Conservation (phyloP, 2,329 filamentous ascomycete species). For the Daldinia sp. region DNA sequence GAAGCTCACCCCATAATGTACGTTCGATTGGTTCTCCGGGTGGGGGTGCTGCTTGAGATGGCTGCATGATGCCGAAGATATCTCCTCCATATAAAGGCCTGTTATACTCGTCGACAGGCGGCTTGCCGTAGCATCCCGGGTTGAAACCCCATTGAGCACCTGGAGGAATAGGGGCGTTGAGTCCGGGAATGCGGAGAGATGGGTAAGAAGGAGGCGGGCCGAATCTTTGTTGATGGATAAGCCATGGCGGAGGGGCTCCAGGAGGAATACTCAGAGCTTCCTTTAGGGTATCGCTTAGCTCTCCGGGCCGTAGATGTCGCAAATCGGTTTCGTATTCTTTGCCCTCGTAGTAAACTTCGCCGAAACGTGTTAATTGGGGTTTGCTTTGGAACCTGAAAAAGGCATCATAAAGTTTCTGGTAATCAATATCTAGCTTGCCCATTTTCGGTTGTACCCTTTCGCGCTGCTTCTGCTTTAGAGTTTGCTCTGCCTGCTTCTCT, state of each 20-base stretch:
- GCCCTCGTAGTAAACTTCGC: slow-evolving; percentile 99
- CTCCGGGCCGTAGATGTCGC: slow-evolving; percentile 87
- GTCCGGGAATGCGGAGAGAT: slow-evolving; percentile 89
- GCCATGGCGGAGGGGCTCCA: slow-evolving; percentile 92
- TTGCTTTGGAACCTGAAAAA: slow-evolving; percentile 99
- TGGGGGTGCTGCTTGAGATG: slow-evolving; percentile 50
- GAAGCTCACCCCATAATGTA: slow-evolving; percentile 90
- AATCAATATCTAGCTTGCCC: slow-evolving; percentile 97
- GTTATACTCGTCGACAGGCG: slow-evolving; percentile 92
- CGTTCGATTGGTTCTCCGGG: slow-evolving; percentile 84
- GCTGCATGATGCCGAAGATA: slow-evolving; percentile 79
- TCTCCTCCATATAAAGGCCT: slow-evolving; percentile 92
- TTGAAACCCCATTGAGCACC: slow-evolving; percentile 95
- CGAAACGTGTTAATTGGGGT: slow-evolving; percentile 90
- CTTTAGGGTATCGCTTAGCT: slow-evolving; percentile 86
- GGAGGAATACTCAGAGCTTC: slow-evolving; percentile 94
- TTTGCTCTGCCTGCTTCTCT: slow-evolving; percentile 93
- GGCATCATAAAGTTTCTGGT: slow-evolving; percentile 96
- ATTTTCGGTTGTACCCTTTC: slow-evolving; percentile 95
- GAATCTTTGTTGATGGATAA: slow-evolving; percentile 95
- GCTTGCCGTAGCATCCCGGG: slow-evolving; percentile 94
- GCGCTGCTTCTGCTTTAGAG: slow-evolving; percentile 92
- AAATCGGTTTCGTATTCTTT: slow-evolving; percentile 98
- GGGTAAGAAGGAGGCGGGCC: slow-evolving; percentile 95
- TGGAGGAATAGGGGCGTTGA: slow-evolving; percentile 90